Evolutionary conservation across 441 rosid species (phyloP).

Genomic region (Bocquillonia castaneifolia): DNA sequence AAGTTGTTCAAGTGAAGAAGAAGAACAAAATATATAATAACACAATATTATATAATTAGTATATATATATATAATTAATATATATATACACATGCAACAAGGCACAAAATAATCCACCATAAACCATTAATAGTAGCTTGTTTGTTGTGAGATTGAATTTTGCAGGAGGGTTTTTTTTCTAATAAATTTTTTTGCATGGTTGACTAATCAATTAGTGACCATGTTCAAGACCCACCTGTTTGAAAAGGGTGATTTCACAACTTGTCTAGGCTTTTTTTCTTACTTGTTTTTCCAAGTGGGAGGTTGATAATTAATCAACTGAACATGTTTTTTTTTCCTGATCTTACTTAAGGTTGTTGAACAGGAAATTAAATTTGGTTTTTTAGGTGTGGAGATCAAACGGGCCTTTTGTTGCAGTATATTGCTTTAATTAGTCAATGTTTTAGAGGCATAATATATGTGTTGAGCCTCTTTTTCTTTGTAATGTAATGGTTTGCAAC

Average conservation of each 20-base stretch:
- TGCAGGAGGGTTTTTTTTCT: slow-evolving; percentile 33
- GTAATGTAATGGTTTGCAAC: slow-evolving; percentile 18
- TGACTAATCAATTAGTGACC: slow-evolving; percentile 14
- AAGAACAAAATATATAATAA: background rate
- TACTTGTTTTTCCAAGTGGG: too few species aligned
- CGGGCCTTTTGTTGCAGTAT: slow-evolving; percentile 22
- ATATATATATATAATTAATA: background rate
- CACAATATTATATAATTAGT: background rate
- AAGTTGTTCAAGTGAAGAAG: slow-evolving; percentile 33
- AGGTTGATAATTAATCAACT: slow-evolving; percentile 28
- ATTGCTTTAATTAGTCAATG: slow-evolving; percentile 20
- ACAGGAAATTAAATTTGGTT: slow-evolving; percentile 15
- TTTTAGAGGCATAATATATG: slow-evolving; percentile 21
- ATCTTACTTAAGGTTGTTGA: slow-evolving; percentile 11
- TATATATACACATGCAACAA: background rate
- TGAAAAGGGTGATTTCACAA: slow-evolving; percentile 29
- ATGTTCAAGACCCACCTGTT: slow-evolving; percentile 38
- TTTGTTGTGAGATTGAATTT: slow-evolving; percentile 35
- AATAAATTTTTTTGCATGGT: slow-evolving; percentile 35
- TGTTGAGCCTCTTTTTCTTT: slow-evolving; percentile 23
- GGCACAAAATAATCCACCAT: slow-evolving; percentile 27
- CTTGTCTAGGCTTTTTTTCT: slow-evolving; percentile 21
- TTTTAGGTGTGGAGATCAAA: slow-evolving; percentile 26
- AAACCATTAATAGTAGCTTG: slow-evolving; percentile 24
- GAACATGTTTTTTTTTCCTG: slow-evolving; percentile 7